phyloP scores from a whole-genome alignment of 2,329 filamentous ascomycete genomes.

The Aspergillus latus region DNA sequence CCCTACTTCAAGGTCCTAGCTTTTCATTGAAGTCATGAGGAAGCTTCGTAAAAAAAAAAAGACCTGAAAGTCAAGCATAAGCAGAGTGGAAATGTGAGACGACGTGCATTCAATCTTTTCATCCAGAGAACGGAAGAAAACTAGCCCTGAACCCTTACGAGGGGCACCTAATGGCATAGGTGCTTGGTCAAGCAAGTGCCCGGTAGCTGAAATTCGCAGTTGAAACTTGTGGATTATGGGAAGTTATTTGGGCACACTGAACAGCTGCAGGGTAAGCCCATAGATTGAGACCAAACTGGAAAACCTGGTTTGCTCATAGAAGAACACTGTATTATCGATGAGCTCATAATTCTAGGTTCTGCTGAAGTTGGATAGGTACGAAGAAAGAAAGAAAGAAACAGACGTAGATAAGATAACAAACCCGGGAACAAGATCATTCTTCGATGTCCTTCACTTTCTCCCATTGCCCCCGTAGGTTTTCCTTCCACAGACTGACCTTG shows the following conservation, averaged over 20 bases:
- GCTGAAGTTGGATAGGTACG: constrained; percentile 17
- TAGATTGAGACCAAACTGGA: background rate
- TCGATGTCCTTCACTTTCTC: constrained; percentile 96
- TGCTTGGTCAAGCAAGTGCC: too few species aligned
- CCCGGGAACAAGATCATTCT: constrained; percentile 55
- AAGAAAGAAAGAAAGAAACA: constrained; percentile 4
- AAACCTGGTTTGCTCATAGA: background rate
- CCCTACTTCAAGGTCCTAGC: too few species aligned
- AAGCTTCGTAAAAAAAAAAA: too few species aligned
- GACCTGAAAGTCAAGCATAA: too few species aligned
- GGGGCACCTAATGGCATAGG: too few species aligned
- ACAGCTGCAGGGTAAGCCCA: background rate
- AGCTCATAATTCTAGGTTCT: constrained; percentile 16
- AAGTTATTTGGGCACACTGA: background rate
- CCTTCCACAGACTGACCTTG: constrained; percentile 97
- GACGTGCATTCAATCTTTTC: too few species aligned
- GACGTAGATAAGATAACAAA: constrained; percentile 14
- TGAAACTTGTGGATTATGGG: too few species aligned
- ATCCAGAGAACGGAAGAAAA: too few species aligned
- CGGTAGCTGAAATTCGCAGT: too few species aligned
- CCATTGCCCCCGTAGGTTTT: constrained; percentile 95
- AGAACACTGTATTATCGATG: background rate
- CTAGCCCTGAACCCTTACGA: too few species aligned
- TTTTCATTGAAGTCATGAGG: too few species aligned
- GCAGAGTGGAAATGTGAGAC: too few species aligned